phyloP scores from a whole-genome alignment of 1,139 yeast species.

The Saccharomyces hybrid region DNA sequence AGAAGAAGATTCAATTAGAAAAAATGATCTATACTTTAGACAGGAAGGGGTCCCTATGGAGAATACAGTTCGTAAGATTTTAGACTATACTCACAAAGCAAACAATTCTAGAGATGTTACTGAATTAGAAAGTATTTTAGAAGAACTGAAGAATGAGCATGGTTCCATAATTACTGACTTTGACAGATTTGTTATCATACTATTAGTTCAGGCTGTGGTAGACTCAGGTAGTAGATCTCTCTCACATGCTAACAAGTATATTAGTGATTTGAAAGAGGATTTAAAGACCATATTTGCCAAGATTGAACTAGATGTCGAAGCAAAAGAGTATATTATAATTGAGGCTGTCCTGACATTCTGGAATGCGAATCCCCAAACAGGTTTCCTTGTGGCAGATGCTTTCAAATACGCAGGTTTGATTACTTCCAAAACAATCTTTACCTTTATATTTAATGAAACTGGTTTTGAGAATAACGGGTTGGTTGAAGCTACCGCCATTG shows the following conservation, averaged over 20 bases:
- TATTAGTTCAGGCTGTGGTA: conserved; percentile 65
- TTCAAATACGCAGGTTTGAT: conserved; percentile 48
- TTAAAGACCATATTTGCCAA: conserved; percentile 44
- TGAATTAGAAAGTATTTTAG: conserved; percentile 32
- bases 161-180: conserved; percentile 32
- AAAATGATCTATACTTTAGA: conserved; percentile 30
- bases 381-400: conserved; percentile 60
- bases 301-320: conserved; percentile 27
- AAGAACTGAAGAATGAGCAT: conserved; percentile 31
- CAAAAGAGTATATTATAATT: conserved; percentile 42
- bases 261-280: conserved; percentile 48
- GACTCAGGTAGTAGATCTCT: conserved; percentile 84
- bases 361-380: conserved; percentile 77
- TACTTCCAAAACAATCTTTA: conserved; percentile 35
- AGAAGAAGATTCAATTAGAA: conserved; percentile 22
- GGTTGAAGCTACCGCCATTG: conserved; percentile 34
- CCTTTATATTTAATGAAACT: conserved; percentile 37
- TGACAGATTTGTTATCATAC: conserved; percentile 46
- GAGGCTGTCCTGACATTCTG: conserved; percentile 68
- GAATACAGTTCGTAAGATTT: conserved; percentile 28
- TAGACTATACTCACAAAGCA: conserved; percentile 34
- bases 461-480: conserved; percentile 27
- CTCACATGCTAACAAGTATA: conserved; percentile 72
- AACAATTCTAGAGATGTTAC: conserved; percentile 28
- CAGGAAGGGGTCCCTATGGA: conserved; percentile 32